Evolutionary conservation across 345 rosid species (phyloP), one percentile per base, ranked within the genome.

Genomic region (Iberis pinnata): DNA sequence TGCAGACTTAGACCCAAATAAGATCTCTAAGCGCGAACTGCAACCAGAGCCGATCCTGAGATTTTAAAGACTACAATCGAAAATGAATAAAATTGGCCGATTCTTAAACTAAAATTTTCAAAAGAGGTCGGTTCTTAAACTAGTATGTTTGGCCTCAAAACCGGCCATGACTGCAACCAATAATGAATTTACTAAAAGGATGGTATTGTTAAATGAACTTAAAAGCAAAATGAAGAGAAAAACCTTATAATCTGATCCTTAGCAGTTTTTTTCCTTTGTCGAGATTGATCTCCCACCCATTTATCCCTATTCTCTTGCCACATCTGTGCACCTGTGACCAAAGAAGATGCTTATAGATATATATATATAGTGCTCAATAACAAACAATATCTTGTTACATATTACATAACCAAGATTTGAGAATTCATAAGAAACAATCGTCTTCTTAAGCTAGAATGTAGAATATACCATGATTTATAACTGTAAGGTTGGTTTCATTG

Each of bases 231-330:
- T 33, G 11, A n/a, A 47, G n/a, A 22, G 51, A 32, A 4, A n/a
- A 58, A 84, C 96, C 96, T 81, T 75, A 88, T 83, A 48, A 85
- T 75, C 46, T 75, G 87, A 53, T 89, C 97, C 71, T 78, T 85
- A 2, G 60, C 24, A 45, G 60, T 43, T 65, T 58, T 65, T 69
- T 60, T 65, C 59, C 67, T 55, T 44, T 56, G 73, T 62, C 56
- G 67, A 57, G 86, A 71, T 56, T 58, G 73, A 57, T 80, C 85
- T 65, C 97, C 84, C 10, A 73, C 71, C 97, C 95, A 89, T 75
- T 64, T 83, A 62, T 67, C 78, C 64, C 97, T 76, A 55, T 11
- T 78, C 64, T 89, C 95, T 43, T 78, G 80, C 95, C 97, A 89
- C 19, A 81, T 45, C 50, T 62, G 64, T 56, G 69, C 88, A 65